Percentiles rank a stretch among this genome's conserved stretches.
phyloP scores from a whole-genome alignment of 805 yeast species.

The Candida ipomoeae region DNA sequence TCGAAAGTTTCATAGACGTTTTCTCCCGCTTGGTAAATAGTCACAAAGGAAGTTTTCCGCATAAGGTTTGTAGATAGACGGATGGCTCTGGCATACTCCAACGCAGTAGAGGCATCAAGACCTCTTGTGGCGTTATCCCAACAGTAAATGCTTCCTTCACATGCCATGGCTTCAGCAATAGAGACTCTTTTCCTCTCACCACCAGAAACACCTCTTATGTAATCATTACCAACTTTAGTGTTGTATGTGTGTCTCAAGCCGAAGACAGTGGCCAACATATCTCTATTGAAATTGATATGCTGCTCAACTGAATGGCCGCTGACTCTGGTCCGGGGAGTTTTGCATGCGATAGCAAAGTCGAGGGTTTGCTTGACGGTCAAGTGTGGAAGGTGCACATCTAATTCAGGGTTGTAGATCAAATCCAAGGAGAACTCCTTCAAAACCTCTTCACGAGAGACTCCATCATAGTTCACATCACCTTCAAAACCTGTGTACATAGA shows the following conservation, averaged over 20 bases:
- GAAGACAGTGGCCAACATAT: slow-evolving; percentile 27
- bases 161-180: slow-evolving; percentile 30
- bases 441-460: slow-evolving; percentile 57
- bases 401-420: slow-evolving; percentile 54
- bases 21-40: slow-evolving; percentile 29
- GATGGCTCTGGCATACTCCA: slow-evolving; percentile 28
- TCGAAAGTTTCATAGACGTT: slow-evolving; percentile 28
- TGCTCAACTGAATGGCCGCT: slow-evolving; percentile 44
- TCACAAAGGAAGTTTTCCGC: slow-evolving; percentile 16
- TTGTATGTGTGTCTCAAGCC: slow-evolving; percentile 28
- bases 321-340: slow-evolving; percentile 56
- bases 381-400: slow-evolving; percentile 74
- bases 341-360: slow-evolving; percentile 63
- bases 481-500: slow-evolving; percentile 22
- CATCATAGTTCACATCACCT: slow-evolving; percentile 52
- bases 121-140: slow-evolving; percentile 36
- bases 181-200: slow-evolving; percentile 29
- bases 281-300: slow-evolving; percentile 36
- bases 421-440: slow-evolving; percentile 53
- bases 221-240: slow-evolving; percentile 32
- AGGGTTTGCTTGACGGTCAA: slow-evolving; percentile 72
- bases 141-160: slow-evolving; percentile 21
- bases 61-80: slow-evolving; percentile 22
- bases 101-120: slow-evolving; percentile 31
- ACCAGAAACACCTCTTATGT: slow-evolving; percentile 43